Base-by-base conservation (phyloP, 2,329 filamentous ascomycete genomes). In the Blastomyces gilchristii region DNA sequence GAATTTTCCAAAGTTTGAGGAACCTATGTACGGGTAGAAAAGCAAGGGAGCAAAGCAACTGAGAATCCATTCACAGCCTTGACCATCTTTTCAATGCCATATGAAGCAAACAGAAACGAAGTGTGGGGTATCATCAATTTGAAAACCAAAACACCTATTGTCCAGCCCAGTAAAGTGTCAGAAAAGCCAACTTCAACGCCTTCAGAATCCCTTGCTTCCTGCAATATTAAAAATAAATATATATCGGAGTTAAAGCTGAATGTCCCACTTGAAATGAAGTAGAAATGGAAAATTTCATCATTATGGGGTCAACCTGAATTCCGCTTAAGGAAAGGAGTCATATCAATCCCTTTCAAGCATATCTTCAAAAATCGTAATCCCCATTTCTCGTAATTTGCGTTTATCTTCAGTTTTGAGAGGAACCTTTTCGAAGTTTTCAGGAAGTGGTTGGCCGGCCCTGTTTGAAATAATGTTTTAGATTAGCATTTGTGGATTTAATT, bases 401-500 rank as follows among this genome's bases (percentile, higher is more conserved):
- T 56, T 58, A 16, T 65, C 56, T 12, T 41, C 63, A 11, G 63
- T 50, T 56, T 69, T 78, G 58, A 82, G 71, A 3, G 72, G 66
- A 16, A 83, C 73, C 3, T 69, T 56, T 2, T 79, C 71, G 67
- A 80, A 81, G 64, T 79, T 77, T n/a, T 60, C 43, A 1, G 80
- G 80, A 18, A 82, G 66, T 22, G 66, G 66, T 4, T 65, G 45
- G n/a, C 67, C 63, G 25, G 72, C 66, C 49, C 76, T 76, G 59
- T 65, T 59, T n/a, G 3, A 39, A 39, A 56, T 22, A 43, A 22
- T 12, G 12, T 5, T 41, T 22, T 8, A 12, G 37, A 16, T 58
- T 43, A 58, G 54, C 37, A 43, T 16, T 28, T 12, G 34, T 16
- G 11, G 8, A 43, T n/a, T 22, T 43, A 43, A 37, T 43, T 58